Conservation (phyloP, 164 flowering plant species). For the Sedum album region DNA sequence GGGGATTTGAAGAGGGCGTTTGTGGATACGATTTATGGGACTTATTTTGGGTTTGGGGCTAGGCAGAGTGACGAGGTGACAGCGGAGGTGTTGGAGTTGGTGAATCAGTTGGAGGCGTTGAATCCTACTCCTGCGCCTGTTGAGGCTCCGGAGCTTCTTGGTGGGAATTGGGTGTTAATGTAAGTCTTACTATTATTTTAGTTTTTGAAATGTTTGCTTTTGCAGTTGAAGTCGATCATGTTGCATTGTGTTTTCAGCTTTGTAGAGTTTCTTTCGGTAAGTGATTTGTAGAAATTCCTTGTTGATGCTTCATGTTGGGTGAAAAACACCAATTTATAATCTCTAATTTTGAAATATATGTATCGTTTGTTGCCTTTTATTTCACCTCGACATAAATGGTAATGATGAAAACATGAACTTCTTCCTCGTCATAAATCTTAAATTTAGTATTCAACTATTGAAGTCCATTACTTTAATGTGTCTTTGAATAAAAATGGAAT, state of each 20-base stretch:
- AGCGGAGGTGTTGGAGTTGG: constrained; percentile 79
- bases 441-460: background rate
- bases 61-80: constrained; percentile 55
- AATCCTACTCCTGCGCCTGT: constrained; percentile 75
- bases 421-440: too few species aligned
- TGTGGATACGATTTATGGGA: constrained; percentile 78
- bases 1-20: constrained; percentile 60
- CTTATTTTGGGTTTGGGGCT: constrained; percentile 68
- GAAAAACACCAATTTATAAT: background rate
- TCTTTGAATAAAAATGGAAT: background rate
- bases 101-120: constrained; percentile 64
- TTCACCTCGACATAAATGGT: too few species aligned
- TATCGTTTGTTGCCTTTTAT: background rate
- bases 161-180: constrained; percentile 89
- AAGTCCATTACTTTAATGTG: background rate
- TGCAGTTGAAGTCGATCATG: background rate
- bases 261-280: too few species aligned
- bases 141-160: constrained; percentile 47
- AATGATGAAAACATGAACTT: too few species aligned
- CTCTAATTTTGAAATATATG: background rate
- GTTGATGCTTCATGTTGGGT: background rate
- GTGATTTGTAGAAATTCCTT: background rate
- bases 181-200: constrained; percentile 26
- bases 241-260: background rate
- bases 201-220: background rate